Evolutionary conservation across 2,329 filamentous ascomycete species (phyloP), one percentile per base, ranked within the genome.

Genomic region (Claviceps maximensis): DNA sequence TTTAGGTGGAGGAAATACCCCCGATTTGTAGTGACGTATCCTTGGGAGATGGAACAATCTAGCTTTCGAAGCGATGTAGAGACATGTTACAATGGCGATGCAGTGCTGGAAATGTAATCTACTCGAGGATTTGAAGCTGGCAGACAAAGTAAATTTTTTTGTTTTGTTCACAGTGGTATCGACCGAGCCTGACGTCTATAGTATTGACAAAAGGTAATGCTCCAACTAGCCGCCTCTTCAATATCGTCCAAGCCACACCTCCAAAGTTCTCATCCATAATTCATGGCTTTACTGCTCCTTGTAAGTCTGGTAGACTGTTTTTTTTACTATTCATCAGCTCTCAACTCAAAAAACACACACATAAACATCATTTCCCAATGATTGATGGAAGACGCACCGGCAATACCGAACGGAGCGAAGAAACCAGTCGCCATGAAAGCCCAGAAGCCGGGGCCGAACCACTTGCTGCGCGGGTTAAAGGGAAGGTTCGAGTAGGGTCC

Each of bases 401-500:
- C 74, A 66, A 86, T 79, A 64, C 75, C 78, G 69, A 86, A 83
- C 60, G 83, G 83, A 53, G 75, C 64, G 61, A 74, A 67, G 71
- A 84, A 84, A 57, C 78, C 79, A 57, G 71, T 67, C 62, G 64
- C 67, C 63, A 70, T 68, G 76, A 87, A 93, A 58, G 69, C 68
- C 86, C 89, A 94, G 83, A 86, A 98, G 73, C 84, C 79, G 62
- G 88, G 58, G 60, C 76, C 80, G 71, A 98, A 98, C 75, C 79
- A 86, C 74, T 83, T 87, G 69, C 84, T 91, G 75, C 88, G 79
- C 61, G 93, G 87, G 80, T 98, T 95, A 83, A 98, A 98, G 61
- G 93, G 93, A 61, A 98, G 74, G 81, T 96, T 97, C 78, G 80
- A 84, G 74, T 89, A 86, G 67, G 91, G 87, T 60, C 91, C 93